Conservation (phyloP, 208 protist species). For the Wallacemonas sp. region DNA sequence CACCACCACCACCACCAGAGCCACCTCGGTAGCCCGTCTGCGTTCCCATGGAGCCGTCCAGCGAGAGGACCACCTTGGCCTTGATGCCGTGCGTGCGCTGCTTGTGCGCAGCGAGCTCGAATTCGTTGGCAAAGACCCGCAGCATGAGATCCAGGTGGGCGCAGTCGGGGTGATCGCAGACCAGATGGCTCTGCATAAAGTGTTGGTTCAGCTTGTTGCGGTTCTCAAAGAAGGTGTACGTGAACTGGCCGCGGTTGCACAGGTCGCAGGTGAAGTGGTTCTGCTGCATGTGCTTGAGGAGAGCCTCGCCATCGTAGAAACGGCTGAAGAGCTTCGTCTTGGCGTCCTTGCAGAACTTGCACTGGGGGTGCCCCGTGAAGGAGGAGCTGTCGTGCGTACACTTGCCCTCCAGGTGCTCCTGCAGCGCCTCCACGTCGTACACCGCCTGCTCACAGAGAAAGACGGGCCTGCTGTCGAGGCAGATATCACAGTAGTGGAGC, state of each 20-base stretch:
- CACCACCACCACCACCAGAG: conserved; percentile 14
- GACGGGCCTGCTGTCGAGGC: conserved; percentile 60
- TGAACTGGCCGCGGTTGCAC: conserved; percentile 82
- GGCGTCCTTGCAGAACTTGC: conserved; percentile 65
- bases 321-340: conserved; percentile 15
- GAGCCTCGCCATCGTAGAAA: conserved; percentile 84
- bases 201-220: conserved; percentile 76
- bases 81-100: conserved; percentile 73
- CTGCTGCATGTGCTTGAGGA: conserved; percentile 89
- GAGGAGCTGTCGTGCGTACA: conserved; percentile 57
- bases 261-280: conserved; percentile 89
- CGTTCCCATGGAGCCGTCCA: conserved; percentile 2
- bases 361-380: conserved; percentile 86
- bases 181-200: conserved; percentile 68
- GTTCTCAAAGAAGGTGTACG: conserved; percentile 83
- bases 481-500: conserved; percentile 74
- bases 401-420: conserved; percentile 61
- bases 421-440: conserved; percentile 48
- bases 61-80: conserved; percentile 28
- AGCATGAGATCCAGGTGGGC: conserved; percentile 70
- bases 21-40: conserved; percentile 19
- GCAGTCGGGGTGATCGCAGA: conserved; percentile 90
- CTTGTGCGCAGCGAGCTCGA: conserved; percentile 80
- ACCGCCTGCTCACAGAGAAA: conserved; percentile 88
- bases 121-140: conserved; percentile 80